Percentiles rank a stretch among this genome's conserved stretches.
These are phyloP conservation scores for Chrysochromulina tobinii DNA, from an alignment of 78 protist genomes.

Conservation along the genomic window DNA sequence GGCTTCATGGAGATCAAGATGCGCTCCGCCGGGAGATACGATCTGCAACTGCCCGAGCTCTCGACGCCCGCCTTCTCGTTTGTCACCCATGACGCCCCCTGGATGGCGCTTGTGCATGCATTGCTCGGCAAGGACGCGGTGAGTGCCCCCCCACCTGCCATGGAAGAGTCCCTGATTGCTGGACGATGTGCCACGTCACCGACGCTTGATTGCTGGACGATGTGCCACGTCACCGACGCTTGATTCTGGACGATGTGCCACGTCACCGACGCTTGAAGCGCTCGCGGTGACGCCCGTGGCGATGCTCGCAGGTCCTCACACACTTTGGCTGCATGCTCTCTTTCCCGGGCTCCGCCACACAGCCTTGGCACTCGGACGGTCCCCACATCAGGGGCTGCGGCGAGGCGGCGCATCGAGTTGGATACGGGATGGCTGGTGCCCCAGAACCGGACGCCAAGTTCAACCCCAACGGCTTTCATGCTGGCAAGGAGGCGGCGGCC, in stretches of 20 bases:
- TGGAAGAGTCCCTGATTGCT: too few relatives aligned
- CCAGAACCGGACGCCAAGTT: too few relatives aligned
- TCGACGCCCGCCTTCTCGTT: background rate
- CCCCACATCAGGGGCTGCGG: background rate
- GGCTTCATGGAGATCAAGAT: slow-evolving; percentile 16
- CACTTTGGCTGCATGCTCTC: slow-evolving; percentile 26
- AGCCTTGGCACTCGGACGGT: slow-evolving; percentile 44
- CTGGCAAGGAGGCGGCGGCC: too few relatives aligned
- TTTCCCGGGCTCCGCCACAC: background rate
- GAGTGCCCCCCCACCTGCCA: background rate
- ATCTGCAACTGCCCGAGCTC: background rate
- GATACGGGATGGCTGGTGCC: too few relatives aligned
- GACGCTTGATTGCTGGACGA: too few relatives aligned
- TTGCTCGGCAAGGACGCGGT: slow-evolving; percentile 1
- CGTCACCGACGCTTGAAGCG: too few relatives aligned
- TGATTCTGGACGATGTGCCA: too few relatives aligned
- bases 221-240: too few relatives aligned
- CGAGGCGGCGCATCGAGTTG: background rate
- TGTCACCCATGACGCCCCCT: background rate
- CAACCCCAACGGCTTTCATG: too few relatives aligned
- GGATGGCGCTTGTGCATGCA: slow-evolving; percentile 4
- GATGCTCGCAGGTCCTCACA: background rate
- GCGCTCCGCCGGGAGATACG: background rate
- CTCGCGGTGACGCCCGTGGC: too few relatives aligned
- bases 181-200: too few relatives aligned